These are phyloP conservation scores for Tritrichomonas musculus DNA, from an alignment of 208 protist genomes.

Conservation along the genomic window DNA sequence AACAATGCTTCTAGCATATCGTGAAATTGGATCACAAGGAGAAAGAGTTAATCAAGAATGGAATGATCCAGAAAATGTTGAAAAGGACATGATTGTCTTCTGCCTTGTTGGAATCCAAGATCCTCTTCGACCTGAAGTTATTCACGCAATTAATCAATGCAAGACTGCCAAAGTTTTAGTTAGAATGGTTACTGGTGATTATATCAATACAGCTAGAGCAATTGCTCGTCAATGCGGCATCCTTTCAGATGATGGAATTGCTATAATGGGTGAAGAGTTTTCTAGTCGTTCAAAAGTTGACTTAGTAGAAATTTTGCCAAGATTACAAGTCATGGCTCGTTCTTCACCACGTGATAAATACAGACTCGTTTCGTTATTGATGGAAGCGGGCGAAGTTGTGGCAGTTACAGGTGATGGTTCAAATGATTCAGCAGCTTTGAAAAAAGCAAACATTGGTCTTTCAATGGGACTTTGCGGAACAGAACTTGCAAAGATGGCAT, in stretches of 20 bases:
- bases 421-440: constrained; percentile 85
- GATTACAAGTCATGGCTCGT: constrained; percentile 30
- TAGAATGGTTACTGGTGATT: too few species aligned
- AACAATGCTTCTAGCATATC: not conserved
- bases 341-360: constrained; percentile 37
- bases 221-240: constrained; percentile 60
- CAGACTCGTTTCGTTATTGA: constrained; percentile 3
- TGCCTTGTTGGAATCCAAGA: constrained; percentile 34
- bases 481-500: constrained; percentile 40
- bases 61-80: not conserved
- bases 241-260: constrained; percentile 26
- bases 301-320: not conserved
- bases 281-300: not conserved
- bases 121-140: constrained; percentile 50
- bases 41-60: not conserved
- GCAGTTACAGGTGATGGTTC: constrained; percentile 68
- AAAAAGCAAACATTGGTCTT: constrained; percentile 58
- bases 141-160: constrained; percentile 53
- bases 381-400: constrained; percentile 30
- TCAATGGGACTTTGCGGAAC: constrained; percentile 37
- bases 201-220: too few species aligned
- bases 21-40: not conserved
- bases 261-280: not conserved
- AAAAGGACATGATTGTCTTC: not conserved
- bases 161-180: constrained; percentile 68